A percentile compares a stretch with the other conserved stretches of the same genome.
Conservation (phyloP, 306 rosid genomes). For the Vachellia pachyceras region DNA sequence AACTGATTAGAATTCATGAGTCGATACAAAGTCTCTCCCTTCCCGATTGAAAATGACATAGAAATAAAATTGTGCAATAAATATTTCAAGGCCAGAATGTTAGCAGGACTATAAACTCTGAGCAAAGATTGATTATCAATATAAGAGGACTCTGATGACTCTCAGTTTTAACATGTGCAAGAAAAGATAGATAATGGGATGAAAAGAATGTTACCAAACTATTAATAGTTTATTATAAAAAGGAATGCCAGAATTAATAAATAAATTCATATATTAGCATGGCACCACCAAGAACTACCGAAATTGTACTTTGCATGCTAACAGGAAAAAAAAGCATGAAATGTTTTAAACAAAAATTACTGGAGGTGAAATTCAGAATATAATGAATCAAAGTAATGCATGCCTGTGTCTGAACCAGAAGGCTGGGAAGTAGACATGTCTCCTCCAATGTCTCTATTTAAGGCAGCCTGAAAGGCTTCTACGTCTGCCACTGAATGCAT, state of each 20-base stretch:
- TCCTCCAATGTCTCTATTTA: constrained; percentile 81
- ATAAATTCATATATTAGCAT: not conserved
- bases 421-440: constrained; percentile 60
- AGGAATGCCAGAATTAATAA: not conserved
- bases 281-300: not conserved
- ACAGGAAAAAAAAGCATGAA: no score
- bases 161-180: not conserved
- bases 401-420: constrained; percentile 66
- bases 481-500: constrained; percentile 91
- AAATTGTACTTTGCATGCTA: not conserved
- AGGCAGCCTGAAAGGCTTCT: constrained; percentile 89
- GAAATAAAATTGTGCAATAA: not conserved
- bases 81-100: not conserved
- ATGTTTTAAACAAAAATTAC: not conserved
- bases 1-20: not conserved
- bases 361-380: not conserved
- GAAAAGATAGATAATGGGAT: not conserved
- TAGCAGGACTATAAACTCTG: not conserved
- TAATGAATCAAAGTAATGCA: not conserved
- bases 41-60: not conserved
- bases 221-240: no score
- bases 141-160: not conserved
- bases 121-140: not conserved
- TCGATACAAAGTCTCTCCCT: constrained; percentile 16
- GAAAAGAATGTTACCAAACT: not conserved